phyloP scores from a whole-genome alignment of 257 asterid species.

The Lycium ferocissimum region DNA sequence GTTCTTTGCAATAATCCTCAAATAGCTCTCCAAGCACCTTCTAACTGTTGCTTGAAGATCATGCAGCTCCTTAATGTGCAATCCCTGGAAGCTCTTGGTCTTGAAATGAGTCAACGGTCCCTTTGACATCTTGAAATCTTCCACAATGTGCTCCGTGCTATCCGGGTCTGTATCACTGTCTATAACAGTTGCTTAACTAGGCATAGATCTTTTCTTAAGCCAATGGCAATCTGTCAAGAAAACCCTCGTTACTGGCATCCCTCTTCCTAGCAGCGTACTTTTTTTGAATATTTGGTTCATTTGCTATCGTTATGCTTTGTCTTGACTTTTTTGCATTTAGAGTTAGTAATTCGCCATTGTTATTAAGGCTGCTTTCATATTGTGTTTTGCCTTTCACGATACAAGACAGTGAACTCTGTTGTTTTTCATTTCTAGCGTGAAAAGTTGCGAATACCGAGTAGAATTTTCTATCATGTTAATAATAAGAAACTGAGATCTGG shows the following conservation, averaged over 20 bases:
- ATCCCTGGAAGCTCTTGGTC: background rate
- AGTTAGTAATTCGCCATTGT: background rate
- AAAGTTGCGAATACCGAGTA: background rate
- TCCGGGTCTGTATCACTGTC: background rate
- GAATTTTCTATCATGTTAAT: constrained; percentile 16
- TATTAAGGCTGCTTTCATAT: background rate
- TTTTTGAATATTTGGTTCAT: constrained; percentile 1
- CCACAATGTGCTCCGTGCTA: background rate
- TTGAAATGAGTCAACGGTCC: background rate
- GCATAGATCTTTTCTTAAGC: background rate
- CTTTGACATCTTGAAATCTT: background rate
- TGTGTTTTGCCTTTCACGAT: background rate
- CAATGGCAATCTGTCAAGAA: constrained; percentile 4
- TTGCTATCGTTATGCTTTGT: background rate
- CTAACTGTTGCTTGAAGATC: background rate
- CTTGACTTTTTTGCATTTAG: background rate
- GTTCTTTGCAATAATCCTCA: background rate
- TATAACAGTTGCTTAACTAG: background rate
- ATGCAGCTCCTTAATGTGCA: background rate
- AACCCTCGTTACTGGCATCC: background rate
- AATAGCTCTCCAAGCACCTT: background rate
- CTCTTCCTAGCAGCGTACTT: background rate
- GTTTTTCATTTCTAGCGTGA: background rate
- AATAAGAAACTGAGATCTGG: constrained; percentile 22
- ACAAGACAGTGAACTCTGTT: background rate